Evolutionary conservation across 768 basidiomycete species (phyloP), one percentile per base, ranked within the genome.

Genomic region (Hortiboletus campestris): DNA sequence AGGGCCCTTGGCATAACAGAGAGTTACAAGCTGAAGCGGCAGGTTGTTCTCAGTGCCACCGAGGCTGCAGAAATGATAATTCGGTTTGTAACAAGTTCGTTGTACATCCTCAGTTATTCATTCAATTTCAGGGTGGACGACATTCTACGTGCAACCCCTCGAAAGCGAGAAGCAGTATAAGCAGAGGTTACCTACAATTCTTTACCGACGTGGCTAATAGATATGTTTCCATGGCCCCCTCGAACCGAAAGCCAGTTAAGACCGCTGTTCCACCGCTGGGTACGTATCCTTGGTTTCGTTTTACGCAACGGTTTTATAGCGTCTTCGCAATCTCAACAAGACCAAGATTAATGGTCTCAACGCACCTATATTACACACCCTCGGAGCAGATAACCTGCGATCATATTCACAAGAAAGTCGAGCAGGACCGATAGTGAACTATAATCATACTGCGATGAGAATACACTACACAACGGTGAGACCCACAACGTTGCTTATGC

Each of bases 31-130:
- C 79, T 99, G 60, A 99, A 99, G 77, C 80, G 88, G 39, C 95
- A 98, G 73, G 95, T 98, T 1, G 88, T 99, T 4, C 74, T 91
- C 45, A 96, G 93, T 66, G 95, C 97, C 2, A 92, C 86, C 54
- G 97, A 99, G 70, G 97, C 95, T 17, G 89, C 93, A 2, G 97
- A 98, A 78, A 98, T 98, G 96, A 98, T 99, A 63, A 83, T 99
- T 60, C 83, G 96, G 89, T 90, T 74, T 28, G 84, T 71, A 17
- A 10, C 10, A 2, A 9, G 36, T 46, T 47, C 19, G 46, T 38
- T 20, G 40, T 53, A 42, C 10, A n/a, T 43, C 35, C 46, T 11
- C 47, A 9, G 35, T 40, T 51, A 38, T 48, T 59, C 46, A 60
- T 55, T 36, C 32, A 12, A 47, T 29, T 48, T 10, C 55, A 94